Base-by-base conservation (phyloP, 345 rosid genomes). In the Kandelia obovata region DNA sequence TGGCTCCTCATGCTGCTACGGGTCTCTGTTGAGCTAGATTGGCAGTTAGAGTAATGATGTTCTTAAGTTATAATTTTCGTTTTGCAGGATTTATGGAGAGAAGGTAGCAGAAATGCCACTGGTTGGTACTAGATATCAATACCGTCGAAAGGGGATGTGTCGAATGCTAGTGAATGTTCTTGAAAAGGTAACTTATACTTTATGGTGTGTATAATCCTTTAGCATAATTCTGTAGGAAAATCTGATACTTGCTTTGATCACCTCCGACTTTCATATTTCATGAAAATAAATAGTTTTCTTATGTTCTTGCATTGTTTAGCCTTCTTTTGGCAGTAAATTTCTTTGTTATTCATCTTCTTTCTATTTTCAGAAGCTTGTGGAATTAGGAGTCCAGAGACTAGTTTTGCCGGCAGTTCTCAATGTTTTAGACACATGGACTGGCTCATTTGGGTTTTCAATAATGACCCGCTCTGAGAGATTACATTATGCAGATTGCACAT, bases 401-500 rank as follows among this genome's bases (percentile, higher is more conserved):
- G 74, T 88, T 73, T 75, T 92, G 77, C 96, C 96, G 57, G 96
- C 98, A 73, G 91, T 85, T 78, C 85, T 85, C 56, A 71, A 75
- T 65, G 79, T 84, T 55, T 57, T 92, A 68, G 77, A 79, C 66
- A 81, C 91, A 21, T 92, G 96, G 96, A 90, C 84, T 13, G 74
- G 77, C 51, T 82, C 96, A 27, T 92, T 92, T 78, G 98, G 96
- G 27, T 92, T 88, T 81, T 59, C 89, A 64, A 73, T 75, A 78
- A 82, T 87, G 89, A 75, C 72, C 21, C 62, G 70, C 4, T 57
- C 70, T 8, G 89, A 90, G 77, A 88, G 82, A 79, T 68, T 79
- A 67, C 28, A 79, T 51, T 84, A 84, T 63, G 47, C 83, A 56
- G 75, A 83, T 65, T 80, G 69, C 71, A 79, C 88, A 25, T 85